phyloP scores from a whole-genome alignment of 495 filamentous ascomycete genomes.

The Margaritispora aquatica region DNA sequence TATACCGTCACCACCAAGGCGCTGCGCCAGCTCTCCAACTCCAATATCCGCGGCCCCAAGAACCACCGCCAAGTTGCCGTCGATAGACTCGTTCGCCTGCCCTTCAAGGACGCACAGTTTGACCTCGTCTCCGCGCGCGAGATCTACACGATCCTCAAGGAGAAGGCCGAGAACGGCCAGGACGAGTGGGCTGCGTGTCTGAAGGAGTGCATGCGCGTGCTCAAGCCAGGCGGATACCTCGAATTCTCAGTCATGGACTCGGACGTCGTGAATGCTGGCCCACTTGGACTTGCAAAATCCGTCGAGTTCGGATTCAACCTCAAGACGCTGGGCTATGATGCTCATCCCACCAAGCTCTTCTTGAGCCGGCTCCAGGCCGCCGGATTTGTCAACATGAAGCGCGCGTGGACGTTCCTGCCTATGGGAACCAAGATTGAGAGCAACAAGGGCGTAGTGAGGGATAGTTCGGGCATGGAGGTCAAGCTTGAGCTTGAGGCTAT shows the following conservation, averaged over 20 bases:
- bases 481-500: slow-evolving; percentile 59
- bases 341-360: slow-evolving; percentile 72
- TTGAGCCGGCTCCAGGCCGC: slow-evolving; percentile 63
- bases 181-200: slow-evolving; percentile 90
- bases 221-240: slow-evolving; percentile 88
- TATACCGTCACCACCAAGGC: slow-evolving; percentile 75
- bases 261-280: slow-evolving; percentile 77
- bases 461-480: slow-evolving; percentile 35
- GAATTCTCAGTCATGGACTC: slow-evolving; percentile 88
- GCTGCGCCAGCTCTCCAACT: slow-evolving; percentile 56
- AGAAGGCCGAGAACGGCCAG: slow-evolving; percentile 48
- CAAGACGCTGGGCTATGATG: slow-evolving; percentile 81
- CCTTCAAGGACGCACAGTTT: slow-evolving; percentile 84
- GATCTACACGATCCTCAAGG: slow-evolving; percentile 73
- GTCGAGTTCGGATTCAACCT: slow-evolving; percentile 88
- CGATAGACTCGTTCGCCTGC: slow-evolving; percentile 66
- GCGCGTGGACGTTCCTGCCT: slow-evolving; percentile 86
- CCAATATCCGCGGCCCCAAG: slow-evolving; percentile 67
- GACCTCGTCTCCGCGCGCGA: slow-evolving; percentile 90
- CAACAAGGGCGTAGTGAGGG: slow-evolving; percentile 35
- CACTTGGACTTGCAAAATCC: slow-evolving; percentile 67
- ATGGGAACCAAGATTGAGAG: slow-evolving; percentile 61
- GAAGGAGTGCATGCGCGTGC: slow-evolving; percentile 76
- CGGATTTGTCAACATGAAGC: slow-evolving; percentile 73
- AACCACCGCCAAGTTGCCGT: slow-evolving; percentile 84